phyloP scores from a whole-genome alignment of 345 rosid genomes.

The Erucastrum elatum region DNA sequence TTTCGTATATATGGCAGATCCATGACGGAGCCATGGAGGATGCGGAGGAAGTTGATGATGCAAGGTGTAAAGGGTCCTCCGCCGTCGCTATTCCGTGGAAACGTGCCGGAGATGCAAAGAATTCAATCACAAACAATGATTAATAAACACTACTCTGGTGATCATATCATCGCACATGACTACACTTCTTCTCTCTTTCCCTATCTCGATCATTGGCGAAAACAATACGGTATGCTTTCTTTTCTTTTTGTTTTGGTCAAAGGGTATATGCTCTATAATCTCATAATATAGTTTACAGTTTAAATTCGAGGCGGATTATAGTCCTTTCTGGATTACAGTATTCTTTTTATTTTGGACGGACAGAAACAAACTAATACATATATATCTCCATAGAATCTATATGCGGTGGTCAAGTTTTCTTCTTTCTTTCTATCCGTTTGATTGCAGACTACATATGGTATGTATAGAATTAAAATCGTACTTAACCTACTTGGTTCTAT shows the following conservation, averaged over 20 bases:
- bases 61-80: conserved; percentile 79
- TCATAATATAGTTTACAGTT: neutral
- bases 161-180: conserved; percentile 59
- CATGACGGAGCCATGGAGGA: conserved; percentile 34
- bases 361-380: neutral
- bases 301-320: neutral
- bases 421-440: neutral
- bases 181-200: conserved; percentile 77
- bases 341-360: neutral
- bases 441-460: neutral
- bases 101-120: conserved; percentile 63
- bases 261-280: neutral
- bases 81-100: conserved; percentile 61
- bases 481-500: neutral
- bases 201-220: conserved; percentile 72
- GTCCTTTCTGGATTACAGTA: neutral
- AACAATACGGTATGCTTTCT: conserved; percentile 58
- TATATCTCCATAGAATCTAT: neutral
- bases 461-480: neutral
- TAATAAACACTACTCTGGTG: conserved; percentile 22
- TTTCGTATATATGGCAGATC: conserved; percentile 26
- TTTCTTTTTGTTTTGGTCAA: too few relatives aligned
- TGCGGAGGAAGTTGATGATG: conserved; percentile 43
- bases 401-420: neutral
- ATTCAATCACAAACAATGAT: conserved; percentile 40